Percentiles rank a stretch among this genome's conserved stretches.
Evolutionary conservation across 2,329 filamentous ascomycete genomes (phyloP).

Genomic region (Alternaria arborescens): DNA sequence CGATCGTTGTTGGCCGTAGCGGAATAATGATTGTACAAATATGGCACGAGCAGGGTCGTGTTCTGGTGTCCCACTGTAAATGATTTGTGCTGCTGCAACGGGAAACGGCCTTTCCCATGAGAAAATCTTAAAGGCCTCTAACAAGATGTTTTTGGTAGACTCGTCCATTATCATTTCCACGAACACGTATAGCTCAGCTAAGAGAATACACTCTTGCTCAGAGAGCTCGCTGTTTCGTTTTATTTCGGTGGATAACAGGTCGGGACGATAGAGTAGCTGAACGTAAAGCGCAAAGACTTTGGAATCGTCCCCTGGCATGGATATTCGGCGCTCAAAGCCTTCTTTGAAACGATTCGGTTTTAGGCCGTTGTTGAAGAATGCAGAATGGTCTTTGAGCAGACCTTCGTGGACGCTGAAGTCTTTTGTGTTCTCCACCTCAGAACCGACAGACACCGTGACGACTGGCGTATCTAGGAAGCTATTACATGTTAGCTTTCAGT

Average conservation of each 20-base stretch:
- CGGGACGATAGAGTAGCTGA: background rate
- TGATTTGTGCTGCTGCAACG: background rate
- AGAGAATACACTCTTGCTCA: background rate
- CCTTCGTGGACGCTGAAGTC: background rate
- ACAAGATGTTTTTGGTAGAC: background rate
- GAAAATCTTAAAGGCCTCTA: too few relatives aligned
- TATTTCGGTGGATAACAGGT: background rate
- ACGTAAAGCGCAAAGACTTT: background rate
- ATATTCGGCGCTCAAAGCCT: background rate
- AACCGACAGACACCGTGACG: background rate
- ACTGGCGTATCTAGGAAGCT: background rate
- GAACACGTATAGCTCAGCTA: background rate
- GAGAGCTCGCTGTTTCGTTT: background rate
- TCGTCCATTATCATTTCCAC: background rate
- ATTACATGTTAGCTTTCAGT: background rate
- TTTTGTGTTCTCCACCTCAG: background rate
- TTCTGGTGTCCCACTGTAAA: background rate
- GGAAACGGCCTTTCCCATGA: background rate
- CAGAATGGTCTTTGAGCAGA: background rate
- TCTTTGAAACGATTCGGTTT: background rate
- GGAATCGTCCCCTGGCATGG: background rate
- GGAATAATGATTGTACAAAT: background rate
- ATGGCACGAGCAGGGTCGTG: background rate
- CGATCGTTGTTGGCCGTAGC: background rate
- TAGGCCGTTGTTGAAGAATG: background rate